Evolutionary conservation across 768 basidiomycete genomes (phyloP), one percentile per base, ranked within the genome.

Genomic region (Tylopilus rubrobrunneus): DNA sequence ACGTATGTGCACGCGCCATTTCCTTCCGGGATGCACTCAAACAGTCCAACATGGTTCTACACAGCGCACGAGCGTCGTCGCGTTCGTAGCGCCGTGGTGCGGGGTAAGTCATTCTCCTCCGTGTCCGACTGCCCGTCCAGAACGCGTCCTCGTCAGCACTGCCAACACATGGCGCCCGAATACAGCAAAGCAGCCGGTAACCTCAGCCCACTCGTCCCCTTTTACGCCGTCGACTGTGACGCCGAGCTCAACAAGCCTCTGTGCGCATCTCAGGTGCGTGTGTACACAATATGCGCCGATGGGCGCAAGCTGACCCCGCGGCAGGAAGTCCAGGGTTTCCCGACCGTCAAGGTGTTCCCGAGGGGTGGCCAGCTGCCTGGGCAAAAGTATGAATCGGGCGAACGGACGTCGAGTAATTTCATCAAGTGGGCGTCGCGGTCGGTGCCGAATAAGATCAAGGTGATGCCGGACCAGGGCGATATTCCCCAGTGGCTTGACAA

Each of bases 71-170:
- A 82, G 78, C 56, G 69, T 94, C 64, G 86, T 96, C 17, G 94
- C 92, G 2, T 97, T 95, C 65, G 87, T 94, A 12, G 94, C 94
- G n/a, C 89, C 92, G 4, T 96, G 93, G 94, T 93, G 89, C 64
- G 89, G 88, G 59, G 88, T 90, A 68, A 67, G 87, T 59, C 36
- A 17, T n/a, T 15, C 9, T 34, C 34, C 17, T 12, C 23, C 5
- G 40, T 41, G 21, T 21, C 25, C 47, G 2, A 41, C 6, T 23
- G 29, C 34, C 25, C 15, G 5, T 21, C 5, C 31, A 11, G 15
- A 19, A 37, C 14, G 9, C 7, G 40, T 9, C 39, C 10, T 41
- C 2, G 8, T 25, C 23, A 66, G 85, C 89, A 97, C 64, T 97
- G 94, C 67, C 83, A 94, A 74, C 74, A 74, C 34, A 81, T 96